Conservation (phyloP, 257 asterid species). For the Ilex asprella region DNA sequence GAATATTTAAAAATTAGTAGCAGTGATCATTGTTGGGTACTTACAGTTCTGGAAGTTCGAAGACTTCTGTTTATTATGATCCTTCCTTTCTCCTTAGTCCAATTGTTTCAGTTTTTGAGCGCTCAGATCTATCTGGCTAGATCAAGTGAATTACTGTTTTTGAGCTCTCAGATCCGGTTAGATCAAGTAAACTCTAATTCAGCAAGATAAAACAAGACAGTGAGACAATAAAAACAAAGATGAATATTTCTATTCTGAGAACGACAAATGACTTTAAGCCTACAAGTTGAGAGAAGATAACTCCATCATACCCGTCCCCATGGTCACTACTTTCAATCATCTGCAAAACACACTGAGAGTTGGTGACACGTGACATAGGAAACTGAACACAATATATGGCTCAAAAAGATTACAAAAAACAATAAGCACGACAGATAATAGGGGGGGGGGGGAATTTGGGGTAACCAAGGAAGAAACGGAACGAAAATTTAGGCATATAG, state of each 20-base stretch:
- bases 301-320: constrained; percentile 87
- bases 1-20: not conserved
- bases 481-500: too few species aligned
- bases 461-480: not conserved
- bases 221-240: constrained; percentile 7
- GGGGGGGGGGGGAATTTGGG: not conserved
- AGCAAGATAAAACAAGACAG: constrained; percentile 16
- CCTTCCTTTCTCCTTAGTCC: constrained; percentile 97
- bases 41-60: constrained; percentile 94
- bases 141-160: too few species aligned
- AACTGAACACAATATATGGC: not conserved
- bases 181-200: constrained; percentile 73
- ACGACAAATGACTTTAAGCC: constrained; percentile 15
- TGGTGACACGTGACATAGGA: not conserved
- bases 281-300: constrained; percentile 95
- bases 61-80: constrained; percentile 95
- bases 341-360: too few species aligned
- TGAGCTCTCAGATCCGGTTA: constrained; percentile 98
- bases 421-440: not conserved
- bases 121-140: too few species aligned
- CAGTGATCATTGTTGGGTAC: constrained; percentile 17
- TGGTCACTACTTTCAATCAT: too few species aligned
- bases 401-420: not conserved
- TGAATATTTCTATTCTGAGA: constrained; percentile 7
- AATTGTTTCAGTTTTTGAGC: constrained; percentile 72